Evolutionary conservation across 2,329 filamentous ascomycete species (phyloP).

Genomic region (Monosporascus sp.): DNA sequence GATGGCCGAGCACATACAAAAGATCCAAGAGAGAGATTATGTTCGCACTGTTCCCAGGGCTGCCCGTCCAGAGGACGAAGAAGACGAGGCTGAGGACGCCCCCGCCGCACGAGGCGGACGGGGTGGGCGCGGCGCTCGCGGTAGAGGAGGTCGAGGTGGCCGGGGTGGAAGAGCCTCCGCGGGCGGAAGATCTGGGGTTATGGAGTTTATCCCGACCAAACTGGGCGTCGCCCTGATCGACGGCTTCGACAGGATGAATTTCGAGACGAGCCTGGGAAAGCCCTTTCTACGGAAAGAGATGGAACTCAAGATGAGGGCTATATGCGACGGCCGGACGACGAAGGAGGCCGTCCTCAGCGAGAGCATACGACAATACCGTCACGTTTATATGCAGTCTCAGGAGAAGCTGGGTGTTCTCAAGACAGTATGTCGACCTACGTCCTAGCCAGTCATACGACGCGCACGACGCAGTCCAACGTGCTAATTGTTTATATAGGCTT

Average conservation of each 20-base stretch:
- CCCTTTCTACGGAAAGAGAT: constrained; percentile 97
- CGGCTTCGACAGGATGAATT: constrained; percentile 90
- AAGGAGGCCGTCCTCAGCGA: constrained; percentile 72
- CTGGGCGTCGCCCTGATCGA: constrained; percentile 88
- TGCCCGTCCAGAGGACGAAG: constrained; percentile 30
- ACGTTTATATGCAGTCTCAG: constrained; percentile 77
- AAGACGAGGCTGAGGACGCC: constrained; percentile 33
- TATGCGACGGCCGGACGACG: constrained; percentile 80
- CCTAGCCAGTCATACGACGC: not conserved
- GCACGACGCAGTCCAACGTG: not conserved
- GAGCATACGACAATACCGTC: constrained; percentile 80
- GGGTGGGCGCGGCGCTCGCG: constrained; percentile 44
- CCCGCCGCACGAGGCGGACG: constrained; percentile 35
- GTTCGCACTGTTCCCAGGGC: constrained; percentile 58
- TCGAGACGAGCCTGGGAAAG: constrained; percentile 89
- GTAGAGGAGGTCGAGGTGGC: constrained; percentile 37
- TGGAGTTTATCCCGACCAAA: constrained; percentile 89
- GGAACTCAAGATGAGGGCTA: constrained; percentile 94
- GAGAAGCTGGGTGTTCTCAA: constrained; percentile 66
- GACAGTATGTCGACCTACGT: constrained; percentile 41
- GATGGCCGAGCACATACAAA: constrained; percentile 97
- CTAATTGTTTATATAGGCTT: constrained; percentile 35
- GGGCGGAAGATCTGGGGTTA: constrained; percentile 49
- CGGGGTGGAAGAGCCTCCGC: constrained; percentile 32
- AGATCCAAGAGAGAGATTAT: constrained; percentile 87